Conservation (phyloP, 352 stramenopile species). For the Pythium folliculosum region DNA sequence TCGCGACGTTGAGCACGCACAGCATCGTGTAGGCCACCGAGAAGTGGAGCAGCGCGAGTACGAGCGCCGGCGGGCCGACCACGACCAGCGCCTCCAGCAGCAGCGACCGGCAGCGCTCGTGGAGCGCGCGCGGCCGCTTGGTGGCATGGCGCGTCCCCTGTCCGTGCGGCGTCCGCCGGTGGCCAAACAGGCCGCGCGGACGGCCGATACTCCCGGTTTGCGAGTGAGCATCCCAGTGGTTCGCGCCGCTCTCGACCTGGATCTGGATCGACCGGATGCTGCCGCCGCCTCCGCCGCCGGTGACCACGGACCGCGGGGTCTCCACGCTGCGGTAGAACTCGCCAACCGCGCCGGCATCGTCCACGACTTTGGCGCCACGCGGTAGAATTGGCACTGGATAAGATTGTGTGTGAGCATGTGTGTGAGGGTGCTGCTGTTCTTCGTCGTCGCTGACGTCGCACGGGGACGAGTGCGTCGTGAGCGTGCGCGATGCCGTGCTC, state of each 20-base stretch:
- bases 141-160: neutral
- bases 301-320: neutral
- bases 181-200: neutral
- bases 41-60: constrained; percentile 45
- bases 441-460: constrained; percentile 13
- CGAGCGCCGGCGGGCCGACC: constrained; percentile 21
- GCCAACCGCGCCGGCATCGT: neutral
- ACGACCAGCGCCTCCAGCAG: constrained; percentile 3
- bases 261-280: constrained; percentile 21
- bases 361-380: constrained; percentile 1
- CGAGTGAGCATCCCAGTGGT: neutral
- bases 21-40: constrained; percentile 41
- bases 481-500: constrained; percentile 9
- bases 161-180: neutral
- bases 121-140: neutral
- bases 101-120: neutral
- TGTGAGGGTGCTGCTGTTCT: too few species aligned
- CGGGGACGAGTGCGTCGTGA: constrained; percentile 17
- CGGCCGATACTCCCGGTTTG: neutral
- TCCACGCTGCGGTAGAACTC: constrained; percentile 19
- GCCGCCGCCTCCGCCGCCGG: neutral
- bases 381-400: neutral
- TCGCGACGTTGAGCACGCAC: constrained; percentile 33
- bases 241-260: constrained; percentile 6
- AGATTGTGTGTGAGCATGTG: too few species aligned